Evolutionary conservation across 1,139 yeast genomes (phyloP).

Genomic region (Lodderomyces margitis): DNA sequence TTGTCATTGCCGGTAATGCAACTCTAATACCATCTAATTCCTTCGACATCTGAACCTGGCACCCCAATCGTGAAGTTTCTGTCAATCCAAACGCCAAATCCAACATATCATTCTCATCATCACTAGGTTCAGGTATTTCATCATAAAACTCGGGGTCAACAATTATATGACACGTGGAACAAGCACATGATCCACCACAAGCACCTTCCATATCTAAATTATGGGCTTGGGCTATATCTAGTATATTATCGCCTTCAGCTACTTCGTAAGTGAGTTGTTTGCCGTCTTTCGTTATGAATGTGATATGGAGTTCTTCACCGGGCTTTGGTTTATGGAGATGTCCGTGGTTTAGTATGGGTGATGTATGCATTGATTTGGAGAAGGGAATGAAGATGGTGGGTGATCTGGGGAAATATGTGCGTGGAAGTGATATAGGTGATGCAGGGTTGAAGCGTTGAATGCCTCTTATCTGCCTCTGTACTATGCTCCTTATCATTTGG

Average conservation of each 20-base stretch:
- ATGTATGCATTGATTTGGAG: conserved; percentile 7
- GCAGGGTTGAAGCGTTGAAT: background rate
- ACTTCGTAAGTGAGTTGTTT: conserved; percentile 77
- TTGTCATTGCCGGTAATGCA: conserved; percentile 97
- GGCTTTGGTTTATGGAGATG: conserved; percentile 87
- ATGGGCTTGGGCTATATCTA: conserved; percentile 94
- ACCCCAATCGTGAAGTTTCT: conserved; percentile 93
- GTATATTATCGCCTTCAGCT: conserved; percentile 85
- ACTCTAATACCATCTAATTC: conserved; percentile 90
- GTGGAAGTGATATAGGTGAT: background rate
- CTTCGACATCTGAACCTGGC: conserved; percentile 87
- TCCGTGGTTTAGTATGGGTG: conserved; percentile 53
- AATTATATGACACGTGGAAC: conserved; percentile 95
- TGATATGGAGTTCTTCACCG: conserved; percentile 88
- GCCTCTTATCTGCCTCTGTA: background rate
- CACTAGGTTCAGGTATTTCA: conserved; percentile 89
- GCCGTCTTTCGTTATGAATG: conserved; percentile 93
- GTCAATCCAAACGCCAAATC: conserved; percentile 96
- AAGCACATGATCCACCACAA: conserved; percentile 98
- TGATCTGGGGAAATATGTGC: conserved; percentile 6
- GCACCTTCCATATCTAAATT: conserved; percentile 98
- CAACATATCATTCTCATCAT: conserved; percentile 97
- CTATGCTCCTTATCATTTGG: conserved; percentile 6
- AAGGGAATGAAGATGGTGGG: conserved; percentile 18
- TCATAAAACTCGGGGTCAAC: conserved; percentile 95